phyloP scores from a whole-genome alignment of 1,139 yeast genomes.

The Candida tetrigidarum region DNA sequence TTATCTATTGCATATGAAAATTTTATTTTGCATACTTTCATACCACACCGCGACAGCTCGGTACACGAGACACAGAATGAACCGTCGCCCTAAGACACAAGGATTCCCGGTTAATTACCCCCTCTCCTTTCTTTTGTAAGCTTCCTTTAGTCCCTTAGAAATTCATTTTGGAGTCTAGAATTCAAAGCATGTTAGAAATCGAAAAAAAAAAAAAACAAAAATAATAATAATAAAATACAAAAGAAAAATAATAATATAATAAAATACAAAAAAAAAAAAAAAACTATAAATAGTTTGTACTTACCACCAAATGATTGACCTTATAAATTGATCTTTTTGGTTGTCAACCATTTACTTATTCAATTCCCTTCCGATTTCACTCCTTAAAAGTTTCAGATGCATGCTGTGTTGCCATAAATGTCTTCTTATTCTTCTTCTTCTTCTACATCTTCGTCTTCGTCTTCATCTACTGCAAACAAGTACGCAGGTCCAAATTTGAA shows the following conservation, averaged over 20 bases:
- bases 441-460: no score
- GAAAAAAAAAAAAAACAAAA: no score
- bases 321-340: not conserved
- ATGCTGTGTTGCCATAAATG: not conserved
- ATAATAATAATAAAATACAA: no score
- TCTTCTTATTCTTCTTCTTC: constrained; percentile 1
- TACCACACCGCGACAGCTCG: not conserved
- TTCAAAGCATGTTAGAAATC: no score
- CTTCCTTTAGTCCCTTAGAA: no score
- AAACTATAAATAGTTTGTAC: constrained; percentile 2
- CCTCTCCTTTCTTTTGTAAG: not conserved
- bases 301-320: not conserved
- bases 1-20: constrained; percentile 1
- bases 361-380: not conserved
- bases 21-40: not conserved
- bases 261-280: not conserved
- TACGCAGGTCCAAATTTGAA: constrained; percentile 73
- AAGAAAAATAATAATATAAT: not conserved
- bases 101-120: not conserved
- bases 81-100: not conserved
- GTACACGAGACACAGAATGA: not conserved
- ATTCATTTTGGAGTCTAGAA: no score
- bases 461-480: constrained; percentile 27
- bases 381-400: not conserved
- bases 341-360: not conserved